Conservation (phyloP, 2,329 filamentous ascomycete genomes). For the Phoma sp. region DNA sequence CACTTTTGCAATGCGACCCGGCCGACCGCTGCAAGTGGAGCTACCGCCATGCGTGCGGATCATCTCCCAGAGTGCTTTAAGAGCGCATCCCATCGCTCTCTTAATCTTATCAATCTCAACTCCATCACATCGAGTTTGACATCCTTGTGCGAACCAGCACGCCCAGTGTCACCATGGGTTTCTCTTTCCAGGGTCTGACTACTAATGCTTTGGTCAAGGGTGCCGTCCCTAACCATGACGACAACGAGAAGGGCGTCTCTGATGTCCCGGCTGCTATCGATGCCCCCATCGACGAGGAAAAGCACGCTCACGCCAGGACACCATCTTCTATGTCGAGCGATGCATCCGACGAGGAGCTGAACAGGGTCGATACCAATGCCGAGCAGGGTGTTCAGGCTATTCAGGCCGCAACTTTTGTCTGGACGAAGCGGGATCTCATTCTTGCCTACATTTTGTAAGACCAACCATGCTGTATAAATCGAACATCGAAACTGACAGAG, state of each 20-base stretch:
- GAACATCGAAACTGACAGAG: conserved; percentile 16
- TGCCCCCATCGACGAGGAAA: conserved; percentile 36
- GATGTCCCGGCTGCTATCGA: conserved; percentile 37
- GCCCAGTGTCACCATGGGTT: conserved; percentile 31
- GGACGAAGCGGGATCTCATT: conserved; percentile 36
- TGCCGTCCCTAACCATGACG: conserved; percentile 15
- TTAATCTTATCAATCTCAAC: conserved; percentile 37
- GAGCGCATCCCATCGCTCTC: conserved; percentile 17
- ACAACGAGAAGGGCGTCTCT: conserved; percentile 33
- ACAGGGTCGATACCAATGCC: conserved; percentile 39
- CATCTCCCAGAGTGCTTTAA: conserved; percentile 26
- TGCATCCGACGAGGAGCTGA: conserved; percentile 38
- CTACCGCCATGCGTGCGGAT: conserved; percentile 19
- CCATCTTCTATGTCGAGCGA: conserved; percentile 15
- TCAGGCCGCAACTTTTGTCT: conserved; percentile 37
- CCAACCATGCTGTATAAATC: too few relatives aligned
- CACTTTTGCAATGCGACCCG: conserved; percentile 19
- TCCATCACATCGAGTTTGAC: conserved; percentile 7
- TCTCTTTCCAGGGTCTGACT: conserved; percentile 41
- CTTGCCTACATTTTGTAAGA: conserved; percentile 38
- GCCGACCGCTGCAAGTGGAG: conserved; percentile 16
- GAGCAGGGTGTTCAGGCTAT: conserved; percentile 38
- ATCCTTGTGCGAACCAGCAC: conserved; percentile 8
- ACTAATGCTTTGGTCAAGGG: conserved; percentile 33
- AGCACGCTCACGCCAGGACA: conserved; percentile 19